Percentiles rank a stretch among this genome's conserved stretches.
Evolutionary conservation across 495 filamentous ascomycete genomes (phyloP).

Genomic region (Podospora conica): DNA sequence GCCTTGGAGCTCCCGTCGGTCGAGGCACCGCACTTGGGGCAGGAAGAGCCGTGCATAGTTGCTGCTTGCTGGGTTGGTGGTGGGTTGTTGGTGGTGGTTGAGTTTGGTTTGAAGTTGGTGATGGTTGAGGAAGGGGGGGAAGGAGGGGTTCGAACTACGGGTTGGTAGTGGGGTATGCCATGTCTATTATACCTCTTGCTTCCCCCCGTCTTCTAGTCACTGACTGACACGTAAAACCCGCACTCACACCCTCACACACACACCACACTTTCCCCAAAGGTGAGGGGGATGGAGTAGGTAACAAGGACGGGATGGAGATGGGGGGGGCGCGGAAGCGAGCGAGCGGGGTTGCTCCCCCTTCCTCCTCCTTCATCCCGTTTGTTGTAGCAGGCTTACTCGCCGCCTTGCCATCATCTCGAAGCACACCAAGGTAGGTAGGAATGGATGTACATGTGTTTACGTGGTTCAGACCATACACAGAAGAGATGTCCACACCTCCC

Average conservation of each 20-base stretch:
- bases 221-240: neutral
- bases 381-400: neutral
- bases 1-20: conserved; percentile 37
- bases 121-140: neutral
- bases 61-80: neutral
- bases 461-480: neutral
- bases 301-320: neutral
- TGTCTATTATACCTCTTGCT: neutral
- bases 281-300: neutral
- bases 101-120: too few species aligned
- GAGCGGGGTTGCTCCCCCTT: neutral
- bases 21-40: conserved; percentile 46
- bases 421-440: neutral
- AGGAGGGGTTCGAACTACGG: neutral
- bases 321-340: neutral
- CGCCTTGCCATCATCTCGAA: neutral
- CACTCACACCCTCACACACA: neutral
- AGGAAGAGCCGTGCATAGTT: conserved; percentile 38
- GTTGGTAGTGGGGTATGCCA: neutral
- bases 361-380: neutral
- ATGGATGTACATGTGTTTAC: too few species aligned
- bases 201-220: neutral
- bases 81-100: neutral
- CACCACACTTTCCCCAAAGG: neutral
- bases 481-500: neutral